phyloP scores from a whole-genome alignment of 345 rosid genomes.

The Turnera subulata region DNA sequence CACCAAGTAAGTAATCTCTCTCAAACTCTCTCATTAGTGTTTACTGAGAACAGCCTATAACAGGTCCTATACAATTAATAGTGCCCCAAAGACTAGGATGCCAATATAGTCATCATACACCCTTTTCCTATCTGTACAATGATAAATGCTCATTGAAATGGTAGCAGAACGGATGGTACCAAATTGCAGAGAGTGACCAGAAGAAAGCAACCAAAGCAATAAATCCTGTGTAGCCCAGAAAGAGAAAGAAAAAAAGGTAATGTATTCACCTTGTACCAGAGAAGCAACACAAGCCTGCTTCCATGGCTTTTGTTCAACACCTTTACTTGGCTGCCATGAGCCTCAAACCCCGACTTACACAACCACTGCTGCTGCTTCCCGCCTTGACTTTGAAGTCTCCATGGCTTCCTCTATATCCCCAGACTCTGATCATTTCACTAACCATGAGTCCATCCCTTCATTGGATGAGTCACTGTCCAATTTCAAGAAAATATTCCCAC shows the following conservation, averaged over 20 bases:
- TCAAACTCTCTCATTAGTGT: too few relatives aligned
- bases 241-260: constrained; percentile 9
- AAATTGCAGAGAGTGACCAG: neutral
- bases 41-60: too few relatives aligned
- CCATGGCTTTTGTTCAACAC: constrained; percentile 48
- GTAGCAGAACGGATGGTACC: neutral
- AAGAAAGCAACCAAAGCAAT: neutral
- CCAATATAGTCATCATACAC: constrained; percentile 7
- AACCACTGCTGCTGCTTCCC: constrained; percentile 21
- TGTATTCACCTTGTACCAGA: constrained; percentile 41
- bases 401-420: constrained; percentile 42
- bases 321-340: constrained; percentile 33
- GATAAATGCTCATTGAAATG: neutral
- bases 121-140: constrained; percentile 4
- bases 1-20: neutral
- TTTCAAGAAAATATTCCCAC: constrained; percentile 49
- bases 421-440: constrained; percentile 52
- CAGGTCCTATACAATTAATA: neutral
- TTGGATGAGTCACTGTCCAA: constrained; percentile 46
- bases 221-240: neutral
- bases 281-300: constrained; percentile 49
- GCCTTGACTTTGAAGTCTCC: constrained; percentile 38
- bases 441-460: constrained; percentile 82
- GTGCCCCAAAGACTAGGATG: constrained; percentile 10
- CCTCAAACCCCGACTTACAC: constrained; percentile 4